Percentiles rank a stretch among this genome's conserved stretches.
These are phyloP conservation scores for Rhizopogon vinicolor DNA, from an alignment of 768 basidiomycete species.

Conservation along the genomic window DNA sequence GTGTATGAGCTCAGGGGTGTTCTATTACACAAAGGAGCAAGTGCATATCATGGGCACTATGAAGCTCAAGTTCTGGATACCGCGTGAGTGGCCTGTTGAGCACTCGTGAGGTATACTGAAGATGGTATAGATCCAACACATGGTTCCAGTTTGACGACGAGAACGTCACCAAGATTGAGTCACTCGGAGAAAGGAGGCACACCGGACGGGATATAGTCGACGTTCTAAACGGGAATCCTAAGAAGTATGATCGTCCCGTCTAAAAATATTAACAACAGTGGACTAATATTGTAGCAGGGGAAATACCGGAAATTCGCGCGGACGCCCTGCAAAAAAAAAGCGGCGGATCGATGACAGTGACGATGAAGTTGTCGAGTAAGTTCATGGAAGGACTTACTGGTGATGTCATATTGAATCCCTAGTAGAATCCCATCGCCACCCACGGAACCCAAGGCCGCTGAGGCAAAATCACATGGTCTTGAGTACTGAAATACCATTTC, in stretches of 20 bases:
- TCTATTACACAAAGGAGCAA: constrained; percentile 84
- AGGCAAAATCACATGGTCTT: not conserved
- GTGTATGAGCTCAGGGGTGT: constrained; percentile 85
- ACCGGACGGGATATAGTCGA: constrained; percentile 25
- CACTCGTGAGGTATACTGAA: constrained; percentile 4
- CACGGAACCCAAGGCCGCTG: constrained; percentile 15
- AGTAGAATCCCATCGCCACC: constrained; percentile 13
- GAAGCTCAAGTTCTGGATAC: constrained; percentile 79
- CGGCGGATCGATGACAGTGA: constrained; percentile 57
- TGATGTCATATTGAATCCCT: constrained; percentile 7
- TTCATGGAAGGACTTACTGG: constrained; percentile 11
- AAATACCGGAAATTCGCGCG: constrained; percentile 27
- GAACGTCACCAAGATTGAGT: constrained; percentile 58
- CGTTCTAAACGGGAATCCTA: constrained; percentile 19
- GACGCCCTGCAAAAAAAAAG: constrained; percentile 45
- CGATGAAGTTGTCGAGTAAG: constrained; percentile 37
- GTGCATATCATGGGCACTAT: constrained; percentile 90
- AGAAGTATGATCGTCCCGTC: constrained; percentile 20
- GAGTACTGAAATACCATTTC: constrained; percentile 22
- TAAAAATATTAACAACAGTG: not conserved
- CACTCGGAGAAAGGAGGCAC: constrained; percentile 43
- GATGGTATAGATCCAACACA: constrained; percentile 44
- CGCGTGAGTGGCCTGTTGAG: constrained; percentile 37
- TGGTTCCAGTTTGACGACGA: constrained; percentile 98
- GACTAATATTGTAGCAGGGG: constrained; percentile 12